phyloP scores from a whole-genome alignment of 2,329 filamentous ascomycete species.

The Pezicula neosporulosa region DNA sequence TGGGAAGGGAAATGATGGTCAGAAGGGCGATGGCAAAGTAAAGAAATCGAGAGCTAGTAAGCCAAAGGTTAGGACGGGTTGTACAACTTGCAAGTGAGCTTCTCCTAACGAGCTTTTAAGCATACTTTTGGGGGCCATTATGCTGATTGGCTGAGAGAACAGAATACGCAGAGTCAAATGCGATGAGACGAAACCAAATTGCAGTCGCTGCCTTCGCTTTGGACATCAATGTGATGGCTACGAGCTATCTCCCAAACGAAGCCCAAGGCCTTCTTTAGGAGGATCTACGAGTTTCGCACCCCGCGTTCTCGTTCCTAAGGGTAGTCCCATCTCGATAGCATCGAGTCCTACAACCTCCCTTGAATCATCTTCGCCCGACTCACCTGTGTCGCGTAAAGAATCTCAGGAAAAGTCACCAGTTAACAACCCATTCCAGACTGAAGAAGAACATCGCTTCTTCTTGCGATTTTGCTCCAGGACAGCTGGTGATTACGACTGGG shows the following conservation, averaged over 20 bases:
- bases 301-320: neutral
- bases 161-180: constrained; percentile 30
- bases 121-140: constrained; percentile 1
- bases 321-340: neutral
- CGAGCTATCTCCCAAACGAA: constrained; percentile 4
- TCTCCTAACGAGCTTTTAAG: neutral
- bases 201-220: constrained; percentile 24
- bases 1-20: neutral
- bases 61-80: constrained; percentile 28
- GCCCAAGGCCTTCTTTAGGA: constrained; percentile 7
- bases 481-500: neutral
- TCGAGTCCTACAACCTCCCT: neutral
- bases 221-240: constrained; percentile 30
- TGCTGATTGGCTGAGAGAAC: constrained; percentile 3
- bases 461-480: constrained; percentile 14
- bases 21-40: neutral
- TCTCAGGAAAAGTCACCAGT: neutral
- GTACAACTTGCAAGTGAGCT: constrained; percentile 28
- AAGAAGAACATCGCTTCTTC: constrained; percentile 14
- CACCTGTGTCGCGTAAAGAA: neutral
- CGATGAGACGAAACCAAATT: constrained; percentile 27
- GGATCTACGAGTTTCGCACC: neutral
- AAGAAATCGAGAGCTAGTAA: constrained; percentile 21
- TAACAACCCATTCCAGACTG: constrained; percentile 9
- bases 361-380: neutral